These are phyloP conservation scores for Fusarium sp. DNA, from an alignment of 2,329 filamentous ascomycete genomes.

Conservation along the genomic window DNA sequence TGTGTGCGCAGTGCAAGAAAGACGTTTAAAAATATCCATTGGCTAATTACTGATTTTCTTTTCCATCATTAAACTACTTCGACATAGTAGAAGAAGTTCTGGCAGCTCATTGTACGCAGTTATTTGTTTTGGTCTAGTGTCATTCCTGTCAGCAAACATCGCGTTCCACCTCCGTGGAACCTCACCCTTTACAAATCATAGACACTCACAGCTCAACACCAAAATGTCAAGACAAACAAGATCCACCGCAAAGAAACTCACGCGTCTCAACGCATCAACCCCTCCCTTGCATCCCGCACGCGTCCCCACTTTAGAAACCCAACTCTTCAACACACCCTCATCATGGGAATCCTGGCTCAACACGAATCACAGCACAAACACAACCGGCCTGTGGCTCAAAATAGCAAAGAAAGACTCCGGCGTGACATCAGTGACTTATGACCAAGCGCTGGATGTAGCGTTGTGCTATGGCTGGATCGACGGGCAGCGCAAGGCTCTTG, in stretches of 20 bases:
- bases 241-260: constrained; percentile 24
- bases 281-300: accelerated
- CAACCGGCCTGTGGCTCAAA: constrained; percentile 61
- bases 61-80: too few relatives aligned
- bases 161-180: background rate
- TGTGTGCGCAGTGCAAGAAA: accelerated
- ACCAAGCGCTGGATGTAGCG: constrained; percentile 67
- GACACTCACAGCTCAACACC: background rate
- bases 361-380: constrained; percentile 24
- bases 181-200: background rate
- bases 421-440: constrained; percentile 61
- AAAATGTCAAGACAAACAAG: constrained; percentile 42
- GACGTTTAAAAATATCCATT: accelerated
- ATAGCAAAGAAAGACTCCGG: constrained; percentile 62
- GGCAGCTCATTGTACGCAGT: accelerated
- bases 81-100: background rate
- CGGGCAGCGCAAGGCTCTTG: constrained; percentile 62
- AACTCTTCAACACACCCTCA: constrained; percentile 28
- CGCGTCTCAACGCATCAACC: background rate
- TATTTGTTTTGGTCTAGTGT: constrained; percentile 4
- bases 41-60: accelerated
- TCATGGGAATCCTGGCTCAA: constrained; percentile 41
- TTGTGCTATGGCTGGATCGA: constrained; percentile 75
- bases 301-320: background rate
- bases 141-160: background rate